Base-by-base conservation (phyloP, 2,329 filamentous ascomycete genomes). In the Alternaria sp. region DNA sequence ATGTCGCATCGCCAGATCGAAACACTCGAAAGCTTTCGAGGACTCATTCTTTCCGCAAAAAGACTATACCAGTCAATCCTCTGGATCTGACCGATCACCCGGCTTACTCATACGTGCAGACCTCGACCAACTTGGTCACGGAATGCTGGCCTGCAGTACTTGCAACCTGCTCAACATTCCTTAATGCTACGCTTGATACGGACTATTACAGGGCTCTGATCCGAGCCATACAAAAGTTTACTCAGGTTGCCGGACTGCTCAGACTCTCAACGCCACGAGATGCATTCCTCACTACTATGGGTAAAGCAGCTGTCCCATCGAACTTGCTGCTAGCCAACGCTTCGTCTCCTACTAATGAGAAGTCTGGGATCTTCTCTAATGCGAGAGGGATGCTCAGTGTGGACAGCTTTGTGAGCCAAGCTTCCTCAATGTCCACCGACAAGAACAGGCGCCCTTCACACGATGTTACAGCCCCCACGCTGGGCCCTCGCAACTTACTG, bases 131-230 rank as follows among this genome's bases (percentile, higher is more conserved):
- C 10, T 91, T 99, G 58, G 91, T 99, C 23, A 93, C 96, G 5
- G 87, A 92, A 69, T 98, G 95, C 78, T 99, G 96, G 96, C 96
- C 96, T 50, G 96, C 96, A 12, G 90, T 98, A 43, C 87, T 99
- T 52, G 95, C 96, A 1, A 96, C 93, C 2, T 97, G 93, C 72
- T 99, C 96, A 0, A 97, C 95, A 0, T 99, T 98, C 75, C 83
- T 99, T 17, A 96, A 97, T 75, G 93, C 96, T 28, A 90, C 95
- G 0, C 83, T 99, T 5, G 96, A 99, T 76, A 91, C 93, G 1
- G 93, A 97, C 57, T 97, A 96, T 71, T 99, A 98, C 73, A 94
- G 97, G 69, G 89, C 91, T 10, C 84, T 99, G 2, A 95, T 99
- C 23, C 88, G 96, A 68, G 92, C 95, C 0, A 97, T 98, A 70